Percentiles rank a stretch among this genome's conserved stretches.
phyloP scores from a whole-genome alignment of 2,329 filamentous ascomycete genomes.

The Lojkania enalia region DNA sequence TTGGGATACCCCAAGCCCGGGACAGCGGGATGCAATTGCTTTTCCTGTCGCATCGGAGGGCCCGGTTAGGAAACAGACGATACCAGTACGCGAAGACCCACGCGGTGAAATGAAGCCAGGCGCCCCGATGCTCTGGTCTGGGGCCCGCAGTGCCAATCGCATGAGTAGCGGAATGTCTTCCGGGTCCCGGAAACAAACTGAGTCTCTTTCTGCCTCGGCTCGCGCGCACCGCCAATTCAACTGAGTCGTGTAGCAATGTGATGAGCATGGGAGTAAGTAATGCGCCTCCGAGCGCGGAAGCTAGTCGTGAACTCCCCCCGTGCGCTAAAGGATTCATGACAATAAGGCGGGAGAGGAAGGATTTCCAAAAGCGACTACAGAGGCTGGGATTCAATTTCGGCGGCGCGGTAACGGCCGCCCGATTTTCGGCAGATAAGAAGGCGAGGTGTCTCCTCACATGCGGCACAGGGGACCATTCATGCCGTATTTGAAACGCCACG shows the following conservation, averaged over 20 bases:
- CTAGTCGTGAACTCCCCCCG: conserved; percentile 32
- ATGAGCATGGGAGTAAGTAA: conserved; percentile 12
- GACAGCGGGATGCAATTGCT: conserved; percentile 18
- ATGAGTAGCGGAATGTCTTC: conserved; percentile 14
- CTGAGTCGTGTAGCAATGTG: conserved; percentile 17
- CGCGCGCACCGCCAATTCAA: not conserved
- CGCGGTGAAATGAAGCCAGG: conserved; percentile 18
- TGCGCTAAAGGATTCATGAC: conserved; percentile 26
- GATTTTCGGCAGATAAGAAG: conserved; percentile 25
- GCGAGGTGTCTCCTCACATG: conserved; percentile 14
- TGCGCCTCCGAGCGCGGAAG: conserved; percentile 19
- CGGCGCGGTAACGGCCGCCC: conserved; percentile 26
- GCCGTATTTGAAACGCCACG: conserved; percentile 14
- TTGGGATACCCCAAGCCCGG: conserved; percentile 16
- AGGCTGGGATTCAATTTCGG: conserved; percentile 28
- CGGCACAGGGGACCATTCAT: conserved; percentile 14
- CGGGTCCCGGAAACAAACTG: conserved; percentile 11
- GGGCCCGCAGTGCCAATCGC: conserved; percentile 16
- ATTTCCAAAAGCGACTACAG: conserved; percentile 12
- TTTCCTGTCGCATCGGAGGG: conserved; percentile 8
- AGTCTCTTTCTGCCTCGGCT: not conserved
- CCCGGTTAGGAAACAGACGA: conserved; percentile 15
- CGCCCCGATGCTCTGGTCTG: conserved; percentile 20
- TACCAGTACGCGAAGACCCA: conserved; percentile 15
- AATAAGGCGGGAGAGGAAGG: conserved; percentile 17